Percentiles rank a stretch among this genome's conserved stretches.
Evolutionary conservation across 2,329 filamentous ascomycete species (phyloP).

Genomic region (Trichoderma sp.): DNA sequence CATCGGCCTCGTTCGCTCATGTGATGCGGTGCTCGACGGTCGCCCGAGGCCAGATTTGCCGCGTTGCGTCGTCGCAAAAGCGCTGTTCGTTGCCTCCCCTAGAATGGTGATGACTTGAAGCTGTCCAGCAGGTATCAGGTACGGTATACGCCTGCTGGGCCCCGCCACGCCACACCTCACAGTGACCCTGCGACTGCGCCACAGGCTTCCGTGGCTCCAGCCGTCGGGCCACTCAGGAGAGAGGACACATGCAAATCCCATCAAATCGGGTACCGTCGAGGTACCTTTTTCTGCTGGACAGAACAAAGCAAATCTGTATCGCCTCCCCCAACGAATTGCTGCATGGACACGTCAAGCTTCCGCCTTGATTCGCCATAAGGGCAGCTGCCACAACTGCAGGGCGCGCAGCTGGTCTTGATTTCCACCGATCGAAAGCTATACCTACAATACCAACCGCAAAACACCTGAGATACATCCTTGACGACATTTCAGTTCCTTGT

Average conservation of each 20-base stretch:
- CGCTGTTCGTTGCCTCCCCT: slow-evolving; percentile 3
- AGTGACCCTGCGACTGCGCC: slow-evolving; percentile 5
- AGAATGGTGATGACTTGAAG: not conserved
- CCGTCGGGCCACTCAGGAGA: slow-evolving; percentile 13
- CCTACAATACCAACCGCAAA: not conserved
- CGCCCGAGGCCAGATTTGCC: not conserved
- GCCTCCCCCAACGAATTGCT: slow-evolving; percentile 16
- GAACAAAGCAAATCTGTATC: slow-evolving; percentile 12
- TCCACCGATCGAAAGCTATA: not conserved
- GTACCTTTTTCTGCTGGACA: not conserved
- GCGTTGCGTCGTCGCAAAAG: slow-evolving; percentile 9
- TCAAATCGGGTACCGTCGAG: not conserved
- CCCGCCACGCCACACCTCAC: slow-evolving; percentile 16
- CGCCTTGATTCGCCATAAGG: not conserved
- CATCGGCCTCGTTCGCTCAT: not conserved
- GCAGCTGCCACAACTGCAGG: not conserved
- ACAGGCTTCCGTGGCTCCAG: slow-evolving; percentile 7
- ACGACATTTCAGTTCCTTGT: not conserved
- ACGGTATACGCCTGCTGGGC: slow-evolving; percentile 5
- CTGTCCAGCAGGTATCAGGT: not conserved
- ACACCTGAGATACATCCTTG: not conserved
- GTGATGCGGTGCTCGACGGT: not conserved
- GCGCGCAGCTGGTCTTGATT: slow-evolving; percentile 1
- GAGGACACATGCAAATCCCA: slow-evolving; percentile 12
- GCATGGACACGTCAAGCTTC: slow-evolving; percentile 5